Percentiles rank a stretch among this genome's conserved stretches.
Conservation (phyloP, 257 asterid genomes). For the Nicotiana obtusifolia region DNA sequence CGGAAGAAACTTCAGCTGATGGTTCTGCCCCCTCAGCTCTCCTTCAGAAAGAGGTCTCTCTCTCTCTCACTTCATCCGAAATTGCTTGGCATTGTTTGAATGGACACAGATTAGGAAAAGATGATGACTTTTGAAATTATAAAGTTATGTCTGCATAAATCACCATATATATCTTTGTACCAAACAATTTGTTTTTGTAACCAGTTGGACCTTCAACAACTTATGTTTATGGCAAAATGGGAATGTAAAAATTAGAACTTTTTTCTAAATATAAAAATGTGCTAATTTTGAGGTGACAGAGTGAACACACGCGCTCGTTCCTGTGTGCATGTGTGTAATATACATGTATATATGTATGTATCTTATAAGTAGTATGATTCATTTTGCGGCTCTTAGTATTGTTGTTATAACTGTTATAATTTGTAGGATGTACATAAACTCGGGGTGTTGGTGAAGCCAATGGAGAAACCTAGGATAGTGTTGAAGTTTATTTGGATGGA, state of each 20-base stretch:
- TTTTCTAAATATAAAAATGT: not conserved
- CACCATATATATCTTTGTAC: not conserved
- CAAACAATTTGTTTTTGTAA: not conserved
- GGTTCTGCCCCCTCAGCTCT: constrained; percentile 7
- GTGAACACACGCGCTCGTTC: too few relatives aligned
- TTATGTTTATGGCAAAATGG: not conserved
- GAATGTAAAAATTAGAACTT: not conserved
- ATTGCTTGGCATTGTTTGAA: not conserved
- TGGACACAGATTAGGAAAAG: not conserved
- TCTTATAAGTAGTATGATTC: not conserved
- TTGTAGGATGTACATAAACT: constrained; percentile 19
- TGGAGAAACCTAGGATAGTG: constrained; percentile 33
- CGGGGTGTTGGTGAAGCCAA: constrained; percentile 32
- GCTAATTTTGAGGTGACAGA: not conserved
- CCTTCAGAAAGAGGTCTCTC: constrained; percentile 22
- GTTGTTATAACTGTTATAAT: not conserved
- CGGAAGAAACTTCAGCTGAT: not conserved
- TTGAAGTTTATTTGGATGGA: constrained; percentile 38
- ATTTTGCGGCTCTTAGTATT: not conserved
- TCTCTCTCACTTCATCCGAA: not conserved
- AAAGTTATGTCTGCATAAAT: too few relatives aligned
- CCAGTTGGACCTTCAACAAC: not conserved
- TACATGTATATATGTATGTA: too few relatives aligned
- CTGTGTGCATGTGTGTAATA: too few relatives aligned
- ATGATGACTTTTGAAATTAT: not conserved